phyloP scores from a whole-genome alignment of 441 rosid species.

The Gossypium davidsonii region DNA sequence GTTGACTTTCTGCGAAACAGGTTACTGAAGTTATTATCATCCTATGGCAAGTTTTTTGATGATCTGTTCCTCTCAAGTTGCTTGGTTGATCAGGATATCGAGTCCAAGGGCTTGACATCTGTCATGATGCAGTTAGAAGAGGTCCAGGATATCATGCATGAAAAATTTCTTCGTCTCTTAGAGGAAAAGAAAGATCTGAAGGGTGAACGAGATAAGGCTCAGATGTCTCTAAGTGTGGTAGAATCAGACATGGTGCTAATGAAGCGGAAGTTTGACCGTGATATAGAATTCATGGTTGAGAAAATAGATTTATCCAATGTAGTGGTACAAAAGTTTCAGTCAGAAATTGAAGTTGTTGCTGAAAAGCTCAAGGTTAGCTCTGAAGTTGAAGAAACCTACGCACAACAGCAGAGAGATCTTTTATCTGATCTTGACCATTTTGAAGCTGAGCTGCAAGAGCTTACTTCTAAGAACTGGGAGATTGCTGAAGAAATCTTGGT shows the following conservation, averaged over 20 bases:
- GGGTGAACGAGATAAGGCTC: slow-evolving; percentile 47
- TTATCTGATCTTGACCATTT: slow-evolving; percentile 51
- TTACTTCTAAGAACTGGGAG: slow-evolving; percentile 48
- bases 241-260: slow-evolving; percentile 45
- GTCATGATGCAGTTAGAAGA: slow-evolving; percentile 44
- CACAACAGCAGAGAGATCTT: slow-evolving; percentile 39
- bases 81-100: slow-evolving; percentile 30
- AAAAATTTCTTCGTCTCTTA: slow-evolving; percentile 41
- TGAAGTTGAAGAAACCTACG: slow-evolving; percentile 52
- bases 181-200: slow-evolving; percentile 50
- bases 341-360: slow-evolving; percentile 51
- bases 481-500: slow-evolving; percentile 50
- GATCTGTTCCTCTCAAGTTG: slow-evolving; percentile 30
- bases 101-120: slow-evolving; percentile 37
- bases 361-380: slow-evolving; percentile 44
- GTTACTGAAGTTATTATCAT: slow-evolving; percentile 36
- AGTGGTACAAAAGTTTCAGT: slow-evolving; percentile 56
- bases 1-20: slow-evolving; percentile 35
- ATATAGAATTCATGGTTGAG: slow-evolving; percentile 35
- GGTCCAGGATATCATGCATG: slow-evolving; percentile 48
- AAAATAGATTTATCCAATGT: slow-evolving; percentile 47
- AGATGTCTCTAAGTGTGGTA: slow-evolving; percentile 30
- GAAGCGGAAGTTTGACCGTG: slow-evolving; percentile 54
- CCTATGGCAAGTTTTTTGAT: slow-evolving; percentile 34
- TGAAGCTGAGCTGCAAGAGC: slow-evolving; percentile 53